A percentile compares a stretch with the other conserved stretches of the same genome.
Conservation (phyloP, 352 stramenopile genomes). For the Nothophytophthora sp. region DNA sequence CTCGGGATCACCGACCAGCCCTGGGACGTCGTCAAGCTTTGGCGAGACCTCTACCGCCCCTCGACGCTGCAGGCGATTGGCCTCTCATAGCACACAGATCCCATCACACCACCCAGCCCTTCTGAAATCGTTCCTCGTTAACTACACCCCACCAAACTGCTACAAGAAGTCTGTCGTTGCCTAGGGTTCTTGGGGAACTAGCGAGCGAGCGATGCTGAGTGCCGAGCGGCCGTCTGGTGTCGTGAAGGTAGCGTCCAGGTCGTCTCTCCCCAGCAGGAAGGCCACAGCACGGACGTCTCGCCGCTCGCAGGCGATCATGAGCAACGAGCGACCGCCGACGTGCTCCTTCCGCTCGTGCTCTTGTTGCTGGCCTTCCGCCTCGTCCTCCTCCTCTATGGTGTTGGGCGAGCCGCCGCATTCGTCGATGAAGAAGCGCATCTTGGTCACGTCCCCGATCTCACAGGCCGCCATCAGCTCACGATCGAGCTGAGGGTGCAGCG, state of each 20-base stretch:
- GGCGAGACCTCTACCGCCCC: conserved; percentile 55
- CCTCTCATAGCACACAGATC: not conserved
- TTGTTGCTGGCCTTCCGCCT: not conserved
- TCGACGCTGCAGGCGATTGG: conserved; percentile 40
- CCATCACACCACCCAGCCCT: not conserved
- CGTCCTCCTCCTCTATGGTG: conserved; percentile 12
- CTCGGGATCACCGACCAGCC: conserved; percentile 29
- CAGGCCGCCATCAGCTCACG: conserved; percentile 24
- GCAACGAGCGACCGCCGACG: conserved; percentile 14
- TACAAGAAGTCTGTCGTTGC: no score
- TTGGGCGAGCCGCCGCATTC: conserved; percentile 44
- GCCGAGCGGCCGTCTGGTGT: conserved; percentile 13
- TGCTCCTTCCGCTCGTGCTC: not conserved
- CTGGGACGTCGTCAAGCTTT: conserved; percentile 59
- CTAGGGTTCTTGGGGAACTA: no score
- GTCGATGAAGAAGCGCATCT: conserved; percentile 34
- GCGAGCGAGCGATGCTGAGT: conserved; percentile 12
- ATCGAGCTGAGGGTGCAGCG: conserved; percentile 42
- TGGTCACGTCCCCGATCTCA: conserved; percentile 20
- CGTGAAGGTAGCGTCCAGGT: conserved; percentile 21
- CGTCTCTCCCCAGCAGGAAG: conserved; percentile 22
- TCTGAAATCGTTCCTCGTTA: not conserved
- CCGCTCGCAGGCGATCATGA: conserved; percentile 32
- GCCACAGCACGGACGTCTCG: conserved; percentile 11
- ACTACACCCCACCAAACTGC: not conserved